Evolutionary conservation across 345 rosid genomes (phyloP).

Genomic region (Dimocarpus longan): DNA sequence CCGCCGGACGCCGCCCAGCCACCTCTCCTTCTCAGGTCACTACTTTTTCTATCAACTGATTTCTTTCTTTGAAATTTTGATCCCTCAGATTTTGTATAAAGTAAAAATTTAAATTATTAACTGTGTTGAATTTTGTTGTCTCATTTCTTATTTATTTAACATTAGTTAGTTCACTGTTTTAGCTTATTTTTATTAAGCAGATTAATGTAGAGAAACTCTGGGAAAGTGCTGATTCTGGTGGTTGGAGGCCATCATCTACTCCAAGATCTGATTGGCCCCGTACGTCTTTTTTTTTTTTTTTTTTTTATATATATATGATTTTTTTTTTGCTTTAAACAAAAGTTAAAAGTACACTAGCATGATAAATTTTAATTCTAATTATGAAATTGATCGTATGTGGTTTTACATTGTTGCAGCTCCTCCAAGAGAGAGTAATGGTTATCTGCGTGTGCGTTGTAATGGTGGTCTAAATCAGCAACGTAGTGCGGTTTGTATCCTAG

Average conservation of each 20-base stretch:
- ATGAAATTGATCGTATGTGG: background rate
- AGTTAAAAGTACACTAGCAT: background rate
- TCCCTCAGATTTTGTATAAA: background rate
- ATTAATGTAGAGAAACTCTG: slow-evolving; percentile 79
- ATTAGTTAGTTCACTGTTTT: background rate
- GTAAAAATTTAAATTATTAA: too few relatives aligned
- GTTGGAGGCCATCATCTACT: slow-evolving; percentile 97
- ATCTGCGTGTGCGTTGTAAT: slow-evolving; percentile 95
- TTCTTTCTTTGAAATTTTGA: background rate
- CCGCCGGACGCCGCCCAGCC: slow-evolving; percentile 46
- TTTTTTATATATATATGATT: too few relatives aligned
- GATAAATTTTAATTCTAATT: slow-evolving; percentile 2
- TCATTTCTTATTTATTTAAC: slow-evolving; percentile 1
- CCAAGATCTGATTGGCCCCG: slow-evolving; percentile 95
- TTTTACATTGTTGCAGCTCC: slow-evolving; percentile 68
- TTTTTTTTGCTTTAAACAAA: slow-evolving; percentile 24
- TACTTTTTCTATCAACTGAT: too few relatives aligned
- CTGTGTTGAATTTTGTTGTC: background rate
- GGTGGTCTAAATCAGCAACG: slow-evolving; percentile 99
- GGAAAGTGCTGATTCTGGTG: slow-evolving; percentile 83
- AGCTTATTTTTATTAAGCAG: slow-evolving; percentile 36
- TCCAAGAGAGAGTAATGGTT: slow-evolving; percentile 75
- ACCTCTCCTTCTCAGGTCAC: slow-evolving; percentile 55
- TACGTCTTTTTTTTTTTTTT: slow-evolving; percentile 40
- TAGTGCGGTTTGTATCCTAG: slow-evolving; percentile 71